phyloP scores from a whole-genome alignment of 106 monocot genomes.

The Dendrobium huoshanense region DNA sequence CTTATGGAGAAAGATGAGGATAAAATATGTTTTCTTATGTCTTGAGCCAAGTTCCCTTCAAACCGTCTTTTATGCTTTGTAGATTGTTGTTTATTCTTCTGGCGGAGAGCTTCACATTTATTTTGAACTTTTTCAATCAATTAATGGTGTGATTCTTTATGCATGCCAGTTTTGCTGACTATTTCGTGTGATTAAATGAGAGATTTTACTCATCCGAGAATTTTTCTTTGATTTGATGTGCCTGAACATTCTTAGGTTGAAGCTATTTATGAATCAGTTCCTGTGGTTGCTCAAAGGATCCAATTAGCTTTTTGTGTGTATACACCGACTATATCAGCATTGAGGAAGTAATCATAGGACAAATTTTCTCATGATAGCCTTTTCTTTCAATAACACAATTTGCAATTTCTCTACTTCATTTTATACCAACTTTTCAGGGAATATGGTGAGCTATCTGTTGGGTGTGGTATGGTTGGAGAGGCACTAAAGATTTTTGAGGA shows the following conservation, averaged over 20 bases:
- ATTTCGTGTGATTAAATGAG: too few species aligned
- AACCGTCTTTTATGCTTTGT: neutral
- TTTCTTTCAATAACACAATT: neutral
- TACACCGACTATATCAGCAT: conserved; percentile 69
- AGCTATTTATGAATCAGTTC: conserved; percentile 34
- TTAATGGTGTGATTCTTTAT: too few species aligned
- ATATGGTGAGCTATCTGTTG: conserved; percentile 63
- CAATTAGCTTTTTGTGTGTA: conserved; percentile 51
- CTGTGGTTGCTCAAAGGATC: conserved; percentile 47
- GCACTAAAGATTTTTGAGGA: conserved; percentile 88
- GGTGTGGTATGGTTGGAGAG: conserved; percentile 80
- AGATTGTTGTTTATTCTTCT: neutral
- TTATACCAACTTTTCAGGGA: conserved; percentile 43
- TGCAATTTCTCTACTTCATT: neutral
- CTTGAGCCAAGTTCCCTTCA: too few species aligned
- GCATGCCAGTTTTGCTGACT: too few species aligned
- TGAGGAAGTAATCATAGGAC: conserved; percentile 58
- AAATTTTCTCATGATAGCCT: neutral
- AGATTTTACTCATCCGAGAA: neutral
- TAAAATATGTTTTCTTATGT: too few species aligned
- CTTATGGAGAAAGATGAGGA: too few species aligned
- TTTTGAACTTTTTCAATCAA: too few species aligned
- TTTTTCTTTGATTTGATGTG: neutral
- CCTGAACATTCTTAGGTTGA: conserved; percentile 42
- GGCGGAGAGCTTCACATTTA: neutral